Evolutionary conservation across 805 yeast species (phyloP), one percentile per base, ranked within the genome.

Genomic region (Nakazawaea populi): DNA sequence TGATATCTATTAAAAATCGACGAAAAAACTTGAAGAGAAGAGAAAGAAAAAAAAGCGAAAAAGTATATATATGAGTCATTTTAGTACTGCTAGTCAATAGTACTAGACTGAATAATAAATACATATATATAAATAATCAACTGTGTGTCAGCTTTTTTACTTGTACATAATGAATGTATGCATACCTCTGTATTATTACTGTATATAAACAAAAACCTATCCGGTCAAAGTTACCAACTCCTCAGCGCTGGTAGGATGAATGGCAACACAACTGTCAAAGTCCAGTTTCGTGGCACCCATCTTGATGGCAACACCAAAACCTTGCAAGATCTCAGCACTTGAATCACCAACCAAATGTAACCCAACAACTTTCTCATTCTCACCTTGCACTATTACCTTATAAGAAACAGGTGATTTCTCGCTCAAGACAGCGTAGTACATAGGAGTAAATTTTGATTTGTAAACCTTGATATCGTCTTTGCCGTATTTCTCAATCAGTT

Each of bases 261-360:
- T 94, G 37, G 99, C 99, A 42, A 94, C 98, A 73, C 95, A 88
- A 67, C 74, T 83, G 71, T 94, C 99, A 58, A 94, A 94, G 68
- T 94, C 97, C 44, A 80, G 81, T 75, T 94, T 94, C 37, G 99
- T 94, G 41, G 99, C 99, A 35, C 99, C 99, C 99, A 94, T 94
- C 73, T 91, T 91, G 56, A 94, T 74, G 47, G 99, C 99, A 49
- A 91, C 99, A 53, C 98, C 99, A 63, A 94, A 94, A 38, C 99
- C 99, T 76, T 94, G 99, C 60, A 94, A 77, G 53, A 94, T 91
- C 70, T 94, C 99, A 34, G 96, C 82, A 48, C 94, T 82, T 7
- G 80, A 71, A 62, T 91, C 98, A 55, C 99, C 99, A 58, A 91
- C 87, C 51, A 94, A 70, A 69, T 94, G 99, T 58, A 94, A 72